These are phyloP conservation scores for Filosporella fistucella DNA, from an alignment of 495 filamentous ascomycete genomes.

Conservation along the genomic window DNA sequence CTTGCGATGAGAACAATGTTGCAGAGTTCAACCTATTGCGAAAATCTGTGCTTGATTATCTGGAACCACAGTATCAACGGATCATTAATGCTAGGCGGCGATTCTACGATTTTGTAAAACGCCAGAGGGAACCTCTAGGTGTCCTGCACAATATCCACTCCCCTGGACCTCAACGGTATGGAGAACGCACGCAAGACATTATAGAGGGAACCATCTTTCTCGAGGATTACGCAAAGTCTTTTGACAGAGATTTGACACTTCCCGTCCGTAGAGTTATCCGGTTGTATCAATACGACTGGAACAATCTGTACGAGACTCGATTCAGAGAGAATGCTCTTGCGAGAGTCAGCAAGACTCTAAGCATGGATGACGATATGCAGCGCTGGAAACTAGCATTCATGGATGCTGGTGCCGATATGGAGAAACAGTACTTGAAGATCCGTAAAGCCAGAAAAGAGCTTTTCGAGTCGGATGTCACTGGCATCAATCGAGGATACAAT, in stretches of 20 bases:
- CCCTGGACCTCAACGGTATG: too few relatives aligned
- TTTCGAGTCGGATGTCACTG: background rate
- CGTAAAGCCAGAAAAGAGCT: conserved; percentile 4
- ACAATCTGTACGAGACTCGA: background rate
- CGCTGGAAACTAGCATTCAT: background rate
- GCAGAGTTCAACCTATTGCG: background rate
- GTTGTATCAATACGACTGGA: background rate
- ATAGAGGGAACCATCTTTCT: too few relatives aligned
- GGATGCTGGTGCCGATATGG: background rate
- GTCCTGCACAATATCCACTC: too few relatives aligned
- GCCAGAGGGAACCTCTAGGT: too few relatives aligned
- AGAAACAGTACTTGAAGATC: background rate
- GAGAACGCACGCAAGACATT: too few relatives aligned
- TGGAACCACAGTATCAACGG: conserved; percentile 2
- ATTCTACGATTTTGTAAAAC: too few relatives aligned
- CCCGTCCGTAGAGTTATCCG: background rate
- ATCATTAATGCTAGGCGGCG: too few relatives aligned
- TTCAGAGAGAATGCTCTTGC: background rate
- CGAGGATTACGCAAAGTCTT: background rate
- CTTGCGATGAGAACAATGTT: background rate
- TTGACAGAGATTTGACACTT: background rate
- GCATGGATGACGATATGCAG: background rate
- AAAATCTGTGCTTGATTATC: background rate
- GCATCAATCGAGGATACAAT: background rate
- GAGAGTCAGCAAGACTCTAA: background rate